phyloP scores from a whole-genome alignment of 495 filamentous ascomycete species.

The Cladorrhinum samala region DNA sequence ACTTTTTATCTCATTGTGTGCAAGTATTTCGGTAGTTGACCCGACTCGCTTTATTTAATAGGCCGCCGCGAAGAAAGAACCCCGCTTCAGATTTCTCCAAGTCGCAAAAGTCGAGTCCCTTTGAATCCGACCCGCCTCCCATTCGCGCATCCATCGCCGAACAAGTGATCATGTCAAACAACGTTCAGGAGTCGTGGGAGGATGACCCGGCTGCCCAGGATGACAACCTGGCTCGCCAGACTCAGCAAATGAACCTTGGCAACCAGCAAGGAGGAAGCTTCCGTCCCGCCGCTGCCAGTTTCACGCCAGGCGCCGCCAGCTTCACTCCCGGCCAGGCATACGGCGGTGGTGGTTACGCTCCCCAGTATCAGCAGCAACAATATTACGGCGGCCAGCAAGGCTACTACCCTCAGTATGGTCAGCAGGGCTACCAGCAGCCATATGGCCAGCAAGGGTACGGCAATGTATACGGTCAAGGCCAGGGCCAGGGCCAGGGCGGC shows the following conservation, averaged over 20 bases:
- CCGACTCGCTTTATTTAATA: not conserved
- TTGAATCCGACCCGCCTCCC: not conserved
- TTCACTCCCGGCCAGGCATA: constrained; percentile 73
- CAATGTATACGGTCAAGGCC: constrained; percentile 36
- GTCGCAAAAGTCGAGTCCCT: not conserved
- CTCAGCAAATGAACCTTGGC: constrained; percentile 70
- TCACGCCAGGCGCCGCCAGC: constrained; percentile 68
- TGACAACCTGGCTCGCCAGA: constrained; percentile 73
- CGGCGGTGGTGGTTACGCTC: constrained; percentile 40
- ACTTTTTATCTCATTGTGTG: not conserved
- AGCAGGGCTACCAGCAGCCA: constrained; percentile 46
- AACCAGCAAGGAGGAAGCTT: constrained; percentile 51
- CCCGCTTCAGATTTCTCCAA: not conserved
- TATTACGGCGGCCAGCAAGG: constrained; percentile 40
- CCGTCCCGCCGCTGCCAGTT: constrained; percentile 70
- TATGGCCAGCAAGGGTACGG: constrained; percentile 43
- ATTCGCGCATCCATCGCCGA: no score
- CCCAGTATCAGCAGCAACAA: constrained; percentile 45
- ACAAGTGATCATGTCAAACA: constrained; percentile 77
- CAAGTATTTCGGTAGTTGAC: not conserved
- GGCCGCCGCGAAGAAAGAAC: not conserved
- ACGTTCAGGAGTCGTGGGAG: constrained; percentile 81
- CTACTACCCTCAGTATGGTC: constrained; percentile 56
- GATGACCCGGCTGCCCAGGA: constrained; percentile 87
- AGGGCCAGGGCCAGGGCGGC: constrained; percentile 32